Percentiles rank a stretch among this genome's conserved stretches.
phyloP scores from a whole-genome alignment of 2,329 filamentous ascomycete species.

The Ilyonectria destructans region DNA sequence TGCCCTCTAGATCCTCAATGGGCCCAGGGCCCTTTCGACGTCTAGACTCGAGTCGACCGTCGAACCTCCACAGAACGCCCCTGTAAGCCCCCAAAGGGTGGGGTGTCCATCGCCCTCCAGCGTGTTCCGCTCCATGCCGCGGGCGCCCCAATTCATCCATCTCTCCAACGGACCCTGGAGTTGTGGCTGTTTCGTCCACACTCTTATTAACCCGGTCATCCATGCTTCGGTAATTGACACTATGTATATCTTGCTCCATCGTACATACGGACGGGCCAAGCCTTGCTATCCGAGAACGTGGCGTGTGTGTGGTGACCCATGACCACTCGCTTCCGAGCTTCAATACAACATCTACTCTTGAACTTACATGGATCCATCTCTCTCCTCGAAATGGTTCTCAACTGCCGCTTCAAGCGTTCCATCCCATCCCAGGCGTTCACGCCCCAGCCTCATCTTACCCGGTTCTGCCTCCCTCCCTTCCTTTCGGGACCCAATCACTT shows the following conservation, averaged over 20 bases:
- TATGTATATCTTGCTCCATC: not conserved
- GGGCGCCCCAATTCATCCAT: conserved; percentile 13
- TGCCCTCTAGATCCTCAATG: conserved; percentile 4
- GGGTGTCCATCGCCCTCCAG: conserved; percentile 6
- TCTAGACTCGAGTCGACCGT: conserved; percentile 20
- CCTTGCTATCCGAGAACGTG: not conserved
- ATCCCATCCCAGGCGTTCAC: conserved; percentile 13
- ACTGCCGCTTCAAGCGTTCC: conserved; percentile 37
- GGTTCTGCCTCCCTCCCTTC: conserved; percentile 32
- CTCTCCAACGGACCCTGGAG: conserved; percentile 9
- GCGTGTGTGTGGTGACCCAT: conserved; percentile 4
- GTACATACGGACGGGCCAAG: not conserved
- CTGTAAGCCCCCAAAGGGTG: not conserved
- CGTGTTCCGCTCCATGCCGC: conserved; percentile 1
- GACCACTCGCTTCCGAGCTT: not conserved
- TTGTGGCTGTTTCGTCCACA: conserved; percentile 19
- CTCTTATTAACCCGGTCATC: not conserved
- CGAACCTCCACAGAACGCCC: conserved; percentile 8
- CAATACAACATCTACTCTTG: not conserved
- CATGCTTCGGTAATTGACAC: not conserved
- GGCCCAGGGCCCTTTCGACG: not conserved
- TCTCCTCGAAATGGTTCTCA: not conserved
- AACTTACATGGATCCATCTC: not conserved
- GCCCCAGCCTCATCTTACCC: conserved; percentile 30
- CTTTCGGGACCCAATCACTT: conserved; percentile 38